Base-by-base conservation (phyloP, 768 basidiomycete genomes). In the Sarcomyxa edulis region DNA sequence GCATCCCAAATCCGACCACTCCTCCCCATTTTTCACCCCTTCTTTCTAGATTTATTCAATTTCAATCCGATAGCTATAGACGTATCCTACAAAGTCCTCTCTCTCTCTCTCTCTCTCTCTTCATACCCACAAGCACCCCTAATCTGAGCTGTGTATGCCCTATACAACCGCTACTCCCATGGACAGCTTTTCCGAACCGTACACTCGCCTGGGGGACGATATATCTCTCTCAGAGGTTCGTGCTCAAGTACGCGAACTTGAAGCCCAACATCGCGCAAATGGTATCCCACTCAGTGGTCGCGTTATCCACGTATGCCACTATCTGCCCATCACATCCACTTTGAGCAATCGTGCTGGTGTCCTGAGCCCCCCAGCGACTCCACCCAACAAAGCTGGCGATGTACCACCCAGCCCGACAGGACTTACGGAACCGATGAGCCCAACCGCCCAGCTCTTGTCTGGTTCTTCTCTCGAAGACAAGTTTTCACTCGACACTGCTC, bases 221-320 rank as follows among this genome's bases (percentile, higher is more conserved):
- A 68, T 84, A 52, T 76, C 78, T 29, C 71, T 86, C 53, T 74
- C 76, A 42, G 76, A 84, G 53, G 81, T 96, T 53, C 78, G 85
- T 32, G 71, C 71, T 4, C 79, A 85, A 48, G 83, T 96, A 39
- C 61, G 56, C 24, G 61, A 68, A 7, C 81, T 94, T 54, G 86
- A 95, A 61, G 72, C 72, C 0, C 71, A 84, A 39, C 85, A 87
- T 58, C 66, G 63, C 38, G 72, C 74, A 2, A 76, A 82, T 41
- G 84, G 81, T 29, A 76, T 85, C 39, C 69, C 76, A 1, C 75
- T 96, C 29, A 84, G 84, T 4, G 94, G 93, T 2, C 78, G 94
- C 29, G 86, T 96, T 57, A 75, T 98, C 51, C 94, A 95, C 50
- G 82, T 96, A 46, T 85, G 81, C 64, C 91, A 93, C 60, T 88